Base-by-base conservation (phyloP, 768 basidiomycete genomes). In the Lyophyllum shimeji region DNA sequence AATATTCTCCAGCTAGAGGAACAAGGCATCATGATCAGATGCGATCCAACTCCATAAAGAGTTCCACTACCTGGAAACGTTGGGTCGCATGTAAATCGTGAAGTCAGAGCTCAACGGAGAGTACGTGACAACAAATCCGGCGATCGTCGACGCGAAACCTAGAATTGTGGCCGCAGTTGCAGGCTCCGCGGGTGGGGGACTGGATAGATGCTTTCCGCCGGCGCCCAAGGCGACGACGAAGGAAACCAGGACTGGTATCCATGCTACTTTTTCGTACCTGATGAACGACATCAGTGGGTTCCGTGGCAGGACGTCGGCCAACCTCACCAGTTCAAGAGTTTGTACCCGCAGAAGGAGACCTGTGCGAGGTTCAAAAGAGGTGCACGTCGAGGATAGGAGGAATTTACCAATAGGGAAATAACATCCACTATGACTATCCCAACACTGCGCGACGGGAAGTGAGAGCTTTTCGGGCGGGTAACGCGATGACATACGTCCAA, bases 371-470 rank as follows among this genome's bases (percentile, higher is more conserved):
- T 58, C 34, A 58, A 43, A 7, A 31, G 33, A 27, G 20, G 5
- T 47, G 8, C 1, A 31, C 34, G 34, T 63, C 72, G 67, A 3
- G 8, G 76, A 75, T 60, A 72, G 74, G 46, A 44, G 24, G 62
- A 78, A 25, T 81, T 78, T 46, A 87, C 78, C 21, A 87, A 57
- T 27, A 94, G 80, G 2, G 90, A 86, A 29, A 90, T 73, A 27
- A 87, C 57, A 0, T 82, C 80, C 40, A 93, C 85, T 49, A 95
- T 83, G 29, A 92, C 86, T 52, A 94, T 94, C 2, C 93, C 93
- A 24, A 95, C 84, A 49, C 87, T 89, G 58, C 17, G 24, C 20
- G 43, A 15, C 25, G 27, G 49, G 42, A 31, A 13, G 21, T 27
- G 46, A 27, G 29, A 50, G n/a, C 6, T 45, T 27, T 34, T 34